phyloP scores from a whole-genome alignment of 371 early-diverging fungal genomes.

The Massospora cicadina region DNA sequence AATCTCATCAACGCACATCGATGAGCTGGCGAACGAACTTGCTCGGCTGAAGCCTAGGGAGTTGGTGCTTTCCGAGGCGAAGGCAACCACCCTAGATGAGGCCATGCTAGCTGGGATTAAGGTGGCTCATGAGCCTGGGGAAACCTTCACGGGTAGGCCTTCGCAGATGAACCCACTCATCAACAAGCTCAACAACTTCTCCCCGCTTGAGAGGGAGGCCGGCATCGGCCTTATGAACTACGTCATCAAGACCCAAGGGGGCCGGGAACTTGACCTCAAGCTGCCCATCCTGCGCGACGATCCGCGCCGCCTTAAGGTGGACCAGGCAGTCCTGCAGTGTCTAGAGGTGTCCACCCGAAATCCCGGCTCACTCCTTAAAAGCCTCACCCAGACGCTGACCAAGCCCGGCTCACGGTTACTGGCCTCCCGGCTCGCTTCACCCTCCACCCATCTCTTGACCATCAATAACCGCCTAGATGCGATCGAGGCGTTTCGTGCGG shows the following conservation, averaged over 20 bases:
- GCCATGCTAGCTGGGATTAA: not conserved
- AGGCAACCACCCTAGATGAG: conserved; percentile 11
- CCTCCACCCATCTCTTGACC: conserved; percentile 29
- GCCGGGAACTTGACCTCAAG: conserved; percentile 24
- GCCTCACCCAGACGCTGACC: conserved; percentile 58
- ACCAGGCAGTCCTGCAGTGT: conserved; percentile 34
- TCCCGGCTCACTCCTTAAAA: conserved; percentile 23
- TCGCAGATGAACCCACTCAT: not conserved
- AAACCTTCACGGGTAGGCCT: not conserved
- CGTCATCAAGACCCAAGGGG: conserved; percentile 32
- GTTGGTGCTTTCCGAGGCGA: conserved; percentile 30
- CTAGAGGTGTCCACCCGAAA: conserved; percentile 32
- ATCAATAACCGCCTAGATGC: conserved; percentile 44
- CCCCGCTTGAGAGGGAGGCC: conserved; percentile 25
- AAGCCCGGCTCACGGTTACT: conserved; percentile 61
- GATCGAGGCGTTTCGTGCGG: conserved; percentile 40
- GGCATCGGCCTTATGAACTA: conserved; percentile 30
- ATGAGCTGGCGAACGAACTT: conserved; percentile 39
- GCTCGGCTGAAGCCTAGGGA: conserved; percentile 73
- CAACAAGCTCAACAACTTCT: conserved; percentile 14
- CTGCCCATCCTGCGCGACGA: conserved; percentile 24
- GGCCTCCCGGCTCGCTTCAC: conserved; percentile 44
- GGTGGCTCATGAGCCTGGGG: not conserved
- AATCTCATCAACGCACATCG: conserved; percentile 29
- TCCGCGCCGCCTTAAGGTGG: conserved; percentile 30